Percentiles rank a stretch among this genome's conserved stretches.
phyloP scores from a whole-genome alignment of 176 grass and related monocot species.

The Musa troglodytarum region DNA sequence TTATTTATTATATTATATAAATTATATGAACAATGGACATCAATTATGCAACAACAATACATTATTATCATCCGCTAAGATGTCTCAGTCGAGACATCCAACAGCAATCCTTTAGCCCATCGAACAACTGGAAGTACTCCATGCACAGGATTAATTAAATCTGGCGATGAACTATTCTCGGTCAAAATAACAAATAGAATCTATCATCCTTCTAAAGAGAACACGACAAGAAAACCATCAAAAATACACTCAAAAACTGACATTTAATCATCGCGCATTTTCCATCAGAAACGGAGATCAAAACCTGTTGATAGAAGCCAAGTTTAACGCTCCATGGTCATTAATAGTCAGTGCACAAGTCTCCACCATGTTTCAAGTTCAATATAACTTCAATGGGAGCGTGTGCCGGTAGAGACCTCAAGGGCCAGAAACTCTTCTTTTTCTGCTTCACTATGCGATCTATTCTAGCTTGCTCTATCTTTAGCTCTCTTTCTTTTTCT shows the following conservation, averaged over 20 bases:
- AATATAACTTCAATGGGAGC: no score
- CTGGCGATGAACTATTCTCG: neutral
- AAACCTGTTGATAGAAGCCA: neutral
- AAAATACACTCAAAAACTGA: neutral
- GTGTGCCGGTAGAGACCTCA: no score
- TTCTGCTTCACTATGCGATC: neutral
- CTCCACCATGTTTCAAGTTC: neutral
- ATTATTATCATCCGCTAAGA: no score
- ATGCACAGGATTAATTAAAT: no score
- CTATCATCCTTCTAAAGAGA: neutral
- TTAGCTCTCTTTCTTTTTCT: constrained; percentile 8
- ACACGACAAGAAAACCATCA: neutral
- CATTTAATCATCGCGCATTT: neutral
- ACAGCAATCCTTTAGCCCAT: no score
- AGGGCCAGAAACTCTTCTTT: neutral
- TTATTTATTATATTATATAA: no score
- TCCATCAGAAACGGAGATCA: neutral
- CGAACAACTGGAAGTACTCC: no score
- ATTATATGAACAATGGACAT: no score
- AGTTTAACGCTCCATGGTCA: neutral
- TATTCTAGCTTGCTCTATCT: neutral
- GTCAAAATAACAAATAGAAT: neutral
- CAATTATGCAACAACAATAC: no score
- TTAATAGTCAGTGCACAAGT: neutral
- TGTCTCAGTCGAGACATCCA: no score